These are phyloP conservation scores for Kodamaea suecica DNA, from an alignment of 1,139 yeast genomes.

Conservation along the genomic window DNA sequence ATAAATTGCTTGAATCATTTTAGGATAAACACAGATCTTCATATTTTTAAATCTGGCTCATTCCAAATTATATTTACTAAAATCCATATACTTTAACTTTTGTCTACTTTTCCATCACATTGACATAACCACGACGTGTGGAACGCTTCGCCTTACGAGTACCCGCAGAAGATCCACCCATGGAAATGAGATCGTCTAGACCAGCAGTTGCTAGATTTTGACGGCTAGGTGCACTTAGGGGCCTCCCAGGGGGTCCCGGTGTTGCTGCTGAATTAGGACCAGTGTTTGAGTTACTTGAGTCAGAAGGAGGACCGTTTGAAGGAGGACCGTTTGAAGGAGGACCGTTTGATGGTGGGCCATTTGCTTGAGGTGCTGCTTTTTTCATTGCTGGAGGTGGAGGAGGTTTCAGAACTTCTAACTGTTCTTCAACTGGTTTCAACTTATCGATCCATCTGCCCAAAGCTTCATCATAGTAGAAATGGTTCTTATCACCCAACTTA, in stretches of 20 bases:
- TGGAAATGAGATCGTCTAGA: constrained; percentile 65
- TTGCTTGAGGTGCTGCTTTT: constrained; percentile 27
- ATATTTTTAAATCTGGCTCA: no score
- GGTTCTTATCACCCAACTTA: constrained; percentile 70
- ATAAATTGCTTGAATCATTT: no score
- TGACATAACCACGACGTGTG: constrained; percentile 73
- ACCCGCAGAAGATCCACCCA: constrained; percentile 38
- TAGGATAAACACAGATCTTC: no score
- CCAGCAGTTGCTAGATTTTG: constrained; percentile 46
- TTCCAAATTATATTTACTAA: no score
- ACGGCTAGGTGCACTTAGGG: constrained; percentile 11
- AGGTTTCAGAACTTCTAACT: constrained; percentile 54
- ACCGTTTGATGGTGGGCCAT: constrained; percentile 7
- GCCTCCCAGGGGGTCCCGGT: constrained; percentile 13
- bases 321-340: constrained; percentile 7
- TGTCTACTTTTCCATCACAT: constrained; percentile 54
- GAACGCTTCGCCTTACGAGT: constrained; percentile 60
- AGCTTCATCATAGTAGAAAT: constrained; percentile 76
- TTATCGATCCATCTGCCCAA: constrained; percentile 85
- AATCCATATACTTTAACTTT: no score
- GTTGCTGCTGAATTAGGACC: no score
- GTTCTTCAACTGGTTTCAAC: constrained; percentile 68
- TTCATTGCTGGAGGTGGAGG: constrained; percentile 72
- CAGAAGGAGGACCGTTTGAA: constrained; percentile 5
- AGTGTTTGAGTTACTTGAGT: no score